These are phyloP conservation scores for Xylariales sp. DNA, from an alignment of 2,329 filamentous ascomycete species.

Conservation along the genomic window DNA sequence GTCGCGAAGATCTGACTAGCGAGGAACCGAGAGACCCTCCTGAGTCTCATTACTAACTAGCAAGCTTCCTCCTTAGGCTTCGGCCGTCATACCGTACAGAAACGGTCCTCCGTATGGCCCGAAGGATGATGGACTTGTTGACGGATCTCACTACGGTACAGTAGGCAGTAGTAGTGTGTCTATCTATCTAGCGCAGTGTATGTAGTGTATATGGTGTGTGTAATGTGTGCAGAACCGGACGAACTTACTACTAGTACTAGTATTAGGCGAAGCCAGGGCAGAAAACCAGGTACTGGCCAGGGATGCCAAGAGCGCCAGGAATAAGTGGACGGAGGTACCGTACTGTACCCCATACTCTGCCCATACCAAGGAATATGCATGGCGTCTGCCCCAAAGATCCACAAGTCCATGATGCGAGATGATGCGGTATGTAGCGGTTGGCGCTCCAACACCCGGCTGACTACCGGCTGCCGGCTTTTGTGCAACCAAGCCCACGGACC, in stretches of 20 bases:
- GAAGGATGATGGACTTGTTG: constrained; percentile 8
- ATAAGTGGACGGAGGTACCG: neutral
- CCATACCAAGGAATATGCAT: constrained; percentile 28
- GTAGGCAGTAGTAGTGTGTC: neutral
- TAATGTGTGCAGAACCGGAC: neutral
- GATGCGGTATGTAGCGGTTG: constrained; percentile 17
- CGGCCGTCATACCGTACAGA: constrained; percentile 5
- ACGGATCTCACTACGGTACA: neutral
- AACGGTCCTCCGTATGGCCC: constrained; percentile 7
- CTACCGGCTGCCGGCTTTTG: constrained; percentile 31
- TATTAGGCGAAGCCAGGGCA: neutral
- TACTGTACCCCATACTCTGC: constrained; percentile 5
- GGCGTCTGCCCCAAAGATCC: constrained; percentile 34
- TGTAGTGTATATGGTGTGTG: too few relatives aligned
- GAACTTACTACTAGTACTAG: neutral
- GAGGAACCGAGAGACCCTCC: constrained; percentile 22
- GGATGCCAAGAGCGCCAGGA: constrained; percentile 23
- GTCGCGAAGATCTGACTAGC: constrained; percentile 34
- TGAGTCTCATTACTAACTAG: neutral
- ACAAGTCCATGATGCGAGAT: constrained; percentile 32
- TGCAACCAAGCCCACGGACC: constrained; percentile 24
- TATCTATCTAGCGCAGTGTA: too few relatives aligned
- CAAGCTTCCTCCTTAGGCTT: constrained; percentile 32
- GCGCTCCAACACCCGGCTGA: constrained; percentile 29
- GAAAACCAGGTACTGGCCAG: too few relatives aligned